Percentiles rank a stretch among this genome's conserved stretches.
phyloP scores from a whole-genome alignment of 768 basidiomycete species.

The Termitomyces titanicus region DNA sequence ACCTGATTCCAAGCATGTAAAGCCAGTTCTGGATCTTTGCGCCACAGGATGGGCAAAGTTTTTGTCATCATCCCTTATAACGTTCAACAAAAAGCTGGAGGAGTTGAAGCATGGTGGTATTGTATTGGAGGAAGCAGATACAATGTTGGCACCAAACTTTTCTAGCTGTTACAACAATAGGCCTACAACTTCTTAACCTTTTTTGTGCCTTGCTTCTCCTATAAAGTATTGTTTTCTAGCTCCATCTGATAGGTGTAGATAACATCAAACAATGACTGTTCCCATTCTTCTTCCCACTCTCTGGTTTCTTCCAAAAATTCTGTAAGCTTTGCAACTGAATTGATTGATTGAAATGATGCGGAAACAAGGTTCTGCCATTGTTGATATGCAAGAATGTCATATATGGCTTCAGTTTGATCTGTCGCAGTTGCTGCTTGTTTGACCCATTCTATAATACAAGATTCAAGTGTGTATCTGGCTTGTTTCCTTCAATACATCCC shows the following conservation, averaged over 20 bases:
- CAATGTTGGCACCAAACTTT: not conserved
- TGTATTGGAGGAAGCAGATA: not conserved
- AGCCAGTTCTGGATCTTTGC: constrained; percentile 13
- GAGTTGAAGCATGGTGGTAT: not conserved
- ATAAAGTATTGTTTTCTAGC: no score
- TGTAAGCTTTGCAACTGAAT: constrained; percentile 1
- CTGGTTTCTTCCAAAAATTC: constrained; percentile 13
- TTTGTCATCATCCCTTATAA: constrained; percentile 21
- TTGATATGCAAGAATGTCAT: constrained; percentile 16
- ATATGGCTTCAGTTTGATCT: constrained; percentile 10
- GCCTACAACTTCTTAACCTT: no score
- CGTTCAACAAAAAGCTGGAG: constrained; percentile 29
- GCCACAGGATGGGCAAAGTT: constrained; percentile 21
- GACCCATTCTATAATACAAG: constrained; percentile 16
- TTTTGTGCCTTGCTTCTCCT: no score
- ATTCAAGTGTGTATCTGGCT: constrained; percentile 13
- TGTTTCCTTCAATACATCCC: constrained; percentile 8
- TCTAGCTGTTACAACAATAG: no score
- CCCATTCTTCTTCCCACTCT: constrained; percentile 24
- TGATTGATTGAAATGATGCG: constrained; percentile 5
- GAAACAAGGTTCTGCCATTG: constrained; percentile 10
- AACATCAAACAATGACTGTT: not conserved
- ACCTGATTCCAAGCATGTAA: constrained; percentile 1
- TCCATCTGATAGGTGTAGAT: not conserved
- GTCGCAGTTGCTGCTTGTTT: constrained; percentile 1